A percentile compares a stretch with the other conserved stretches of the same genome.
Evolutionary conservation across 1,284 basidiomycete genomes (phyloP).

Genomic region (Ustilago nuda): DNA sequence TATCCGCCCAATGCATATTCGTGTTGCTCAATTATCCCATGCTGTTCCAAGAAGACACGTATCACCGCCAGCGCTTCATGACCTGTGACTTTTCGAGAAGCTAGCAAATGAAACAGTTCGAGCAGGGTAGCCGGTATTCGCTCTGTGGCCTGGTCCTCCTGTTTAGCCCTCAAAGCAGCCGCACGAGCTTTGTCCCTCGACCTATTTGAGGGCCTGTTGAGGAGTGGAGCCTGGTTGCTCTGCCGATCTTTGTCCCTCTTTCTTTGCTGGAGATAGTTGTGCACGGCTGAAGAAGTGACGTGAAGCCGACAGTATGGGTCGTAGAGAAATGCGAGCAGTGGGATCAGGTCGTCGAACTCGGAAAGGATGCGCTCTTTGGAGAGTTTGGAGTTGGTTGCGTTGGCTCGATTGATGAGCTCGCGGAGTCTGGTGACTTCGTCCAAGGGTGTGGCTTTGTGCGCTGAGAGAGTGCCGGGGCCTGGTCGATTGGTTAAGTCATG

Average conservation of each 20-base stretch:
- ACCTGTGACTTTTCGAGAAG: conserved; percentile 36
- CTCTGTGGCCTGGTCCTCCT: conserved; percentile 25
- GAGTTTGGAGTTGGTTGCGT: conserved; percentile 44
- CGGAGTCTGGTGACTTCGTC: conserved; percentile 47
- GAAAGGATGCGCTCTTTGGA: conserved; percentile 41
- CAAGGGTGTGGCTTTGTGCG: conserved; percentile 26
- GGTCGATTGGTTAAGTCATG: conserved; percentile 13
- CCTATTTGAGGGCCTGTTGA: conserved; percentile 26
- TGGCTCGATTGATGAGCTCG: conserved; percentile 46
- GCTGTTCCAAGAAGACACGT: conserved; percentile 34
- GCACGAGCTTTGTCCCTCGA: conserved; percentile 19
- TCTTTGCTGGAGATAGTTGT: conserved; percentile 36
- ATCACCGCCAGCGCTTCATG: conserved; percentile 40
- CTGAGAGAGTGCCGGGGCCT: conserved; percentile 4
- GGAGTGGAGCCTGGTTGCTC: conserved; percentile 35
- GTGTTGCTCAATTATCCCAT: conserved; percentile 50
- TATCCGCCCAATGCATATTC: conserved; percentile 26
- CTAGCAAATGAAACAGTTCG: conserved; percentile 40
- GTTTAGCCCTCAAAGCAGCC: conserved; percentile 29
- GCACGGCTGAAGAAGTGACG: conserved; percentile 34
- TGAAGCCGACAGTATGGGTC: conserved; percentile 46
- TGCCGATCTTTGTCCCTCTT: conserved; percentile 38
- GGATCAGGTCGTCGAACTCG: conserved; percentile 35
- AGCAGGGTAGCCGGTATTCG: conserved; percentile 24
- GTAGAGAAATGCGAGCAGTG: conserved; percentile 42